phyloP scores from a whole-genome alignment of 441 rosid species.

The Dalechampia spathulata region DNA sequence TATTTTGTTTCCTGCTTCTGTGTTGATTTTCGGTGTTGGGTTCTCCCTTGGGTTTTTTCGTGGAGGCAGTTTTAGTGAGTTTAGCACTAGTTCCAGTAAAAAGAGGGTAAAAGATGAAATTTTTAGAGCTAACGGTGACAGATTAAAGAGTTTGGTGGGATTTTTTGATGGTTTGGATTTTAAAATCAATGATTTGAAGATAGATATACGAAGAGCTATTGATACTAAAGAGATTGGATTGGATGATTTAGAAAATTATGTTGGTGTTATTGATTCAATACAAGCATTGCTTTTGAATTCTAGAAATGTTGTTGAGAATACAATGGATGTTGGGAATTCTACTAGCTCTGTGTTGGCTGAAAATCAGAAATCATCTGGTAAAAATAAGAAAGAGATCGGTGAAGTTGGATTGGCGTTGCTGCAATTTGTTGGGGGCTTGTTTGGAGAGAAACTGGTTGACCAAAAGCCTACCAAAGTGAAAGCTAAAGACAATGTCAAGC shows the following conservation, averaged over 20 bases:
- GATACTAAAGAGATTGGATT: slow-evolving; percentile 32
- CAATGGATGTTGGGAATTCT: slow-evolving; percentile 21
- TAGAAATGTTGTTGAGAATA: slow-evolving; percentile 25
- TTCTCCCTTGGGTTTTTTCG: slow-evolving; percentile 51
- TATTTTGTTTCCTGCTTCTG: slow-evolving; percentile 46
- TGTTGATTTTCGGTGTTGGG: slow-evolving; percentile 47
- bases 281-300: slow-evolving; percentile 29
- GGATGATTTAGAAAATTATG: slow-evolving; percentile 40
- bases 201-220: slow-evolving; percentile 35
- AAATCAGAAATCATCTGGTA: slow-evolving; percentile 29
- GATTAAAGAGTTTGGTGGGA: slow-evolving; percentile 26
- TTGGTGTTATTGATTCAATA: slow-evolving; percentile 34
- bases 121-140: slow-evolving; percentile 30
- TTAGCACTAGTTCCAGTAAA: slow-evolving; percentile 19
- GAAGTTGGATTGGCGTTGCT: slow-evolving; percentile 30
- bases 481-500: slow-evolving; percentile 32
- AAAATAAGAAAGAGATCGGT: slow-evolving; percentile 33
- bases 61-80: slow-evolving; percentile 31
- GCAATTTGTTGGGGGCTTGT: slow-evolving; percentile 33
- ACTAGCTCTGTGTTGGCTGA: slow-evolving; percentile 19
- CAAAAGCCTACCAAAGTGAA: slow-evolving; percentile 27
- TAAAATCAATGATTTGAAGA: slow-evolving; percentile 32
- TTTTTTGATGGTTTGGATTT: slow-evolving; percentile 43
- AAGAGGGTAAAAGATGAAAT: slow-evolving; percentile 36
- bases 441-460: slow-evolving; percentile 28